A percentile compares a stretch with the other conserved stretches of the same genome.
These are phyloP conservation scores for Typha latifolia DNA, from an alignment of 176 grass and related monocot genomes.

Conservation along the genomic window DNA sequence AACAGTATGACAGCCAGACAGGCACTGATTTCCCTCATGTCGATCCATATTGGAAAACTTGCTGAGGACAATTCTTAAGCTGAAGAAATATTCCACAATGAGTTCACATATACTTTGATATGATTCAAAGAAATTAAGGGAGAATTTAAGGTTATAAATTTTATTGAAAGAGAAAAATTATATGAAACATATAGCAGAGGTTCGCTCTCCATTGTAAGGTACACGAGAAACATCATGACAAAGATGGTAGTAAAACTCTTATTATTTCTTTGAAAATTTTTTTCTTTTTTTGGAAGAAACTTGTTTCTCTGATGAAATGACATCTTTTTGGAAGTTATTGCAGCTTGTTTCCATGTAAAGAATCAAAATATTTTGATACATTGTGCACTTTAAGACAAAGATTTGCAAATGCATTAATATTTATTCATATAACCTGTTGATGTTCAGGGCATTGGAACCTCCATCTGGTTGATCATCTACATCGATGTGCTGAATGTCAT, in stretches of 20 bases:
- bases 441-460: slow-evolving; percentile 84
- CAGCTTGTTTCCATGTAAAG: too few species aligned
- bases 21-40: slow-evolving; percentile 22
- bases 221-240: too few species aligned
- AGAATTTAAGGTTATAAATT: too few species aligned
- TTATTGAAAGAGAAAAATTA: too few species aligned
- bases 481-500: slow-evolving; percentile 32
- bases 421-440: slow-evolving; percentile 68
- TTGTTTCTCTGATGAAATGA: too few species aligned
- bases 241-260: too few species aligned
- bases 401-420: slow-evolving; percentile 6
- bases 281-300: too few species aligned
- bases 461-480: slow-evolving; percentile 70
- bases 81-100: slow-evolving; percentile 30
- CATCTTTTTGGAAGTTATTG: too few species aligned
- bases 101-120: neutral
- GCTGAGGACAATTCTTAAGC: slow-evolving; percentile 62
- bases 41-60: slow-evolving; percentile 32
- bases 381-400: slow-evolving; percentile 3
- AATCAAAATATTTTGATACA: neutral
- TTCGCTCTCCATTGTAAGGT: too few species aligned
- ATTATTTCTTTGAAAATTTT: too few species aligned
- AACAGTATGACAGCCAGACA: slow-evolving; percentile 25
- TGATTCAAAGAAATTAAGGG: neutral
- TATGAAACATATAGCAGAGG: too few species aligned